Evolutionary conservation across 2,329 filamentous ascomycete genomes (phyloP).

Genomic region (Canariomyces notabilis): DNA sequence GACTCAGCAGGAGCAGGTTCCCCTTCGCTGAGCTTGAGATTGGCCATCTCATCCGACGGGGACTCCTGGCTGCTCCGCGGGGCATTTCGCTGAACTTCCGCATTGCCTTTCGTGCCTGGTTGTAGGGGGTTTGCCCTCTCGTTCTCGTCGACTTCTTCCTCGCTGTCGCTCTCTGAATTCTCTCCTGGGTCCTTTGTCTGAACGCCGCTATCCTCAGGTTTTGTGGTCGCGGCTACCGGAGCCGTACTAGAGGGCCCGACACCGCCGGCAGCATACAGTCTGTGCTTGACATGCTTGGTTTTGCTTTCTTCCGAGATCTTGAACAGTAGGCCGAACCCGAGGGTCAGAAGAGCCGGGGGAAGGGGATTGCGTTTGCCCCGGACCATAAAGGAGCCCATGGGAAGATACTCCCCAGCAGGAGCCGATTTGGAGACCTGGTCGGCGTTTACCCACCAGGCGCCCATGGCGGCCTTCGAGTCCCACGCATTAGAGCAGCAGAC

Average conservation of each 20-base stretch:
- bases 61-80: constrained; percentile 2
- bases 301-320: constrained; percentile 85
- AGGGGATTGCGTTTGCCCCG: constrained; percentile 86
- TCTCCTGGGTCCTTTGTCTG: constrained; percentile 26
- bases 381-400: constrained; percentile 70
- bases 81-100: constrained; percentile 21
- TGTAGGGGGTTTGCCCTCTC: constrained; percentile 34
- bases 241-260: constrained; percentile 13
- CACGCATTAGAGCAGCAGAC: constrained; percentile 75
- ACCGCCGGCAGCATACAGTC: constrained; percentile 34
- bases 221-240: constrained; percentile 3
- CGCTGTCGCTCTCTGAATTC: constrained; percentile 14
- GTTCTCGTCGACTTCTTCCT: constrained; percentile 15
- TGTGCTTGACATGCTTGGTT: constrained; percentile 71
- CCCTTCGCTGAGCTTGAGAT: constrained; percentile 18
- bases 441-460: constrained; percentile 90
- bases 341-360: constrained; percentile 77
- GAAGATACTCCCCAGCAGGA: constrained; percentile 72
- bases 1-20: constrained; percentile 10
- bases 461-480: constrained; percentile 95
- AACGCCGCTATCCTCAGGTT: constrained; percentile 26
- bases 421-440: constrained; percentile 87
- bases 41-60: constrained; percentile 23
- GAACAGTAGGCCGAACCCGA: constrained; percentile 86
- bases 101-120: constrained; percentile 24